phyloP scores from a whole-genome alignment of 345 rosid species.

The Pseudoturritis turrita region DNA sequence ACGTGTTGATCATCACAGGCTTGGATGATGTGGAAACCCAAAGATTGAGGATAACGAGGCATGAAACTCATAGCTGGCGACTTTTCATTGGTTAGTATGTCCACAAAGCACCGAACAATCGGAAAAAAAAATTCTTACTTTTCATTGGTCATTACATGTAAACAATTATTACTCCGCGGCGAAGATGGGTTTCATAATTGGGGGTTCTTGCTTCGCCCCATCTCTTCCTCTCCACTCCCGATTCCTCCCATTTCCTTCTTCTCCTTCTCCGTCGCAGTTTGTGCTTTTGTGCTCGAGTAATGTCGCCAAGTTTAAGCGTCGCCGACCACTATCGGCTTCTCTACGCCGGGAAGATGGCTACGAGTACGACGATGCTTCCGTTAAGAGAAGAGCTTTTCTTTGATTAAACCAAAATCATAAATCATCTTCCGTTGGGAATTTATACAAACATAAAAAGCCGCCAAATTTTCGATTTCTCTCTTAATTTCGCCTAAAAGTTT shows the following conservation, averaged over 20 bases:
- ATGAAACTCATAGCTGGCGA: too few species aligned
- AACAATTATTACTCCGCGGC: too few species aligned
- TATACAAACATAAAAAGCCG: too few species aligned
- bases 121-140: background rate
- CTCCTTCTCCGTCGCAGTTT: conserved; percentile 31
- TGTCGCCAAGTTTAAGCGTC: conserved; percentile 38
- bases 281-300: conserved; percentile 26
- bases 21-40: too few species aligned
- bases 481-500: too few species aligned
- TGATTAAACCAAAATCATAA: too few species aligned
- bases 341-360: conserved; percentile 34
- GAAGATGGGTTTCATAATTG: conserved; percentile 46
- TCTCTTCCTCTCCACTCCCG: conserved; percentile 32
- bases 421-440: too few species aligned
- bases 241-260: conserved; percentile 26
- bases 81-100: conserved; percentile 6
- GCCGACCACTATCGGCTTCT: conserved; percentile 32
- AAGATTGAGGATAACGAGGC: conserved; percentile 25
- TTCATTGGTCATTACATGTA: too few species aligned
- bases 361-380: conserved; percentile 29
- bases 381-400: conserved; percentile 48
- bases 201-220: conserved; percentile 42
- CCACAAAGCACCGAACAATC: conserved; percentile 8
- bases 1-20: too few species aligned
- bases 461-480: too few species aligned